Conservation (phyloP, 768 basidiomycete genomes). For the Megacollybia marginata region DNA sequence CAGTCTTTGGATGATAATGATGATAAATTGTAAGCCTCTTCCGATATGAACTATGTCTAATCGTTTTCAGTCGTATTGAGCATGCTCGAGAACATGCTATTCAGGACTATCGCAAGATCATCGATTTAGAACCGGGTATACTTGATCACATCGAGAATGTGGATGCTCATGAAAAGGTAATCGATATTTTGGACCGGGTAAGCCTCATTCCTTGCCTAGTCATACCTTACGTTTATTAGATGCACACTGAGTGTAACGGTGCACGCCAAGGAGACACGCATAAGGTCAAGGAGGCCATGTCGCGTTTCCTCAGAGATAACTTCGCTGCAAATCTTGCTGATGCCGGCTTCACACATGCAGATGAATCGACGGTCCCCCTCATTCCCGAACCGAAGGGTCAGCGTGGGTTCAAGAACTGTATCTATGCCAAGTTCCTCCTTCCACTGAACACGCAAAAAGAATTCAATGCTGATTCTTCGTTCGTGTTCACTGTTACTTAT, state of each 20-base stretch:
- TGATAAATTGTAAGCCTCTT: not conserved
- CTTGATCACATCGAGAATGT: no score
- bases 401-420: not conserved
- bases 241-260: not conserved
- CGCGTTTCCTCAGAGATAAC: not conserved
- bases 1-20: not conserved
- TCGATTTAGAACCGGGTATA: no score
- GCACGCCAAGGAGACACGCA: not conserved
- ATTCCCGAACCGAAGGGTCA: not conserved
- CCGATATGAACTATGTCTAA: not conserved
- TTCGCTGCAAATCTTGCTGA: not conserved
- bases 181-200: not conserved
- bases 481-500: not conserved
- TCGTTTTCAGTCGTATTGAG: no score
- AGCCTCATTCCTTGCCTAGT: no score
- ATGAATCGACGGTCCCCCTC: not conserved
- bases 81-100: no score
- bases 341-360: not conserved
- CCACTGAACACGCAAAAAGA: not conserved
- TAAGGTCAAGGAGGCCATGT: not conserved
- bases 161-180: no score
- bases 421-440: not conserved
- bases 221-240: not conserved
- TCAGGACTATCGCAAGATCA: no score
- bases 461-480: not conserved